Percentiles rank a stretch among this genome's conserved stretches.
Evolutionary conservation across 2,329 filamentous ascomycete genomes (phyloP).

Genomic region (Trichoderma cornu-damae): DNA sequence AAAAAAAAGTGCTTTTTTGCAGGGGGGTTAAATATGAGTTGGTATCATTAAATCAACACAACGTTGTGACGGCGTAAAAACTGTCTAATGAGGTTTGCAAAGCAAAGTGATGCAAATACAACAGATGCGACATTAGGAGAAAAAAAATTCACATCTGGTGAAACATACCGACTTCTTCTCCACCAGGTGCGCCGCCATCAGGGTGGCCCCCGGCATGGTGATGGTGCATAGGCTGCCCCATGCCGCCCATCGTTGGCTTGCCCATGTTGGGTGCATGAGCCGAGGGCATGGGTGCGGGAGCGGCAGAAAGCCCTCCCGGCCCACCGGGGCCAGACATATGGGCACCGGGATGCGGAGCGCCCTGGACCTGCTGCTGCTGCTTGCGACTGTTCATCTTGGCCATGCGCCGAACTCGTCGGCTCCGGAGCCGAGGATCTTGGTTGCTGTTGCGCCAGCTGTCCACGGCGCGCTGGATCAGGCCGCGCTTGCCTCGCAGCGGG

Average conservation of each 20-base stretch:
- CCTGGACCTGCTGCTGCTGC: conserved; percentile 54
- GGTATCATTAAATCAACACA: conserved; percentile 39
- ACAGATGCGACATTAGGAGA: conserved; percentile 37
- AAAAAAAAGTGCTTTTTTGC: conserved; percentile 22
- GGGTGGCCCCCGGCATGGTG: conserved; percentile 43
- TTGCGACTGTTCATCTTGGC: conserved; percentile 92
- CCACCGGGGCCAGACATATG: conserved; percentile 66
- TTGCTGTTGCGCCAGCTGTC: conserved; percentile 99
- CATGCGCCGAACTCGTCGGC: conserved; percentile 87
- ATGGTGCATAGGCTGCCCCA: conserved; percentile 67
- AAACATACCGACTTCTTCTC: conserved; percentile 96
- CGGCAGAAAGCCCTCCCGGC: conserved; percentile 58
- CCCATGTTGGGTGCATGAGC: conserved; percentile 52
- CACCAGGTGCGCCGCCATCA: conserved; percentile 56
- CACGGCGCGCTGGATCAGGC: conserved; percentile 91
- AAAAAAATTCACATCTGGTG: conserved; percentile 78
- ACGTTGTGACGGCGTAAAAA: conserved; percentile 27
- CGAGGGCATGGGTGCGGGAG: conserved; percentile 58
- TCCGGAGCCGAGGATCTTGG: conserved; percentile 85
- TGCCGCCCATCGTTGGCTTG: conserved; percentile 60
- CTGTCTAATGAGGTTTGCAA: conserved; percentile 22
- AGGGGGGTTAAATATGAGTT: conserved; percentile 24
- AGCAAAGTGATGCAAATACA: conserved; percentile 34
- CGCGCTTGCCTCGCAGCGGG: conserved; percentile 84
- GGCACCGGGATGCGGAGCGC: conserved; percentile 50